Evolutionary conservation across 371 early-diverging fungal genomes (phyloP).

Genomic region (Haplosporangium sp.): DNA sequence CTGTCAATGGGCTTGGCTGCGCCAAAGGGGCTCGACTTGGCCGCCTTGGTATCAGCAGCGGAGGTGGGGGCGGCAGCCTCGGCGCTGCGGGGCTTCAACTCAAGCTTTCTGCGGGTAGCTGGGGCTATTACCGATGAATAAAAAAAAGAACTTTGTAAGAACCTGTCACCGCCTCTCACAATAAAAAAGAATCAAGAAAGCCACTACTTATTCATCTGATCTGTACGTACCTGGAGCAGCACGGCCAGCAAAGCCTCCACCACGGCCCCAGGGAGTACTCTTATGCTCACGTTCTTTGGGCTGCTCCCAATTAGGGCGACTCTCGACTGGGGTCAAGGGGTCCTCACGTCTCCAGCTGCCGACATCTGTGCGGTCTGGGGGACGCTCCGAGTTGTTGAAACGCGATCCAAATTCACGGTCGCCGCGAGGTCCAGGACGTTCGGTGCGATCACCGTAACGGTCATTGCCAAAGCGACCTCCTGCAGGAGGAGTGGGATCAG

Average conservation of each 20-base stretch:
- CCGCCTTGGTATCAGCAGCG: constrained; percentile 20
- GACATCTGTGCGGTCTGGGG: constrained; percentile 60
- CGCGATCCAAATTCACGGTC: constrained; percentile 62
- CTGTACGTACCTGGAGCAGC: constrained; percentile 35
- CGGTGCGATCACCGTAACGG: constrained; percentile 29
- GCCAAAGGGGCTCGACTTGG: constrained; percentile 86
- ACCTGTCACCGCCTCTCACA: neutral
- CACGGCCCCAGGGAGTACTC: constrained; percentile 34
- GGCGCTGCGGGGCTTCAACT: constrained; percentile 76
- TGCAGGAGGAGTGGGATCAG: constrained; percentile 47
- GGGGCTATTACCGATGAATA: constrained; percentile 9
- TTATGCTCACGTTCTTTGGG: constrained; percentile 46
- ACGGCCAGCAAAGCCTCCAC: constrained; percentile 22
- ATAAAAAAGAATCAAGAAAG: neutral
- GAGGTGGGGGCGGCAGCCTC: constrained; percentile 49
- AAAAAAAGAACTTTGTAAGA: neutral
- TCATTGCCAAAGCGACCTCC: constrained; percentile 51
- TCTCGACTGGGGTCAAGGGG: constrained; percentile 51
- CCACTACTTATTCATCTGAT: neutral
- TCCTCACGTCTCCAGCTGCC: constrained; percentile 66
- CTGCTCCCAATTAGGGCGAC: constrained; percentile 53
- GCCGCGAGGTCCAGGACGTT: constrained; percentile 57
- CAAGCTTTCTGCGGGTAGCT: constrained; percentile 64
- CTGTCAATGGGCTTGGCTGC: constrained; percentile 85
- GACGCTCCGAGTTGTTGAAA: constrained; percentile 55